Evolutionary conservation across 768 basidiomycete genomes (phyloP).

Genomic region (Lyophyllum atratum): DNA sequence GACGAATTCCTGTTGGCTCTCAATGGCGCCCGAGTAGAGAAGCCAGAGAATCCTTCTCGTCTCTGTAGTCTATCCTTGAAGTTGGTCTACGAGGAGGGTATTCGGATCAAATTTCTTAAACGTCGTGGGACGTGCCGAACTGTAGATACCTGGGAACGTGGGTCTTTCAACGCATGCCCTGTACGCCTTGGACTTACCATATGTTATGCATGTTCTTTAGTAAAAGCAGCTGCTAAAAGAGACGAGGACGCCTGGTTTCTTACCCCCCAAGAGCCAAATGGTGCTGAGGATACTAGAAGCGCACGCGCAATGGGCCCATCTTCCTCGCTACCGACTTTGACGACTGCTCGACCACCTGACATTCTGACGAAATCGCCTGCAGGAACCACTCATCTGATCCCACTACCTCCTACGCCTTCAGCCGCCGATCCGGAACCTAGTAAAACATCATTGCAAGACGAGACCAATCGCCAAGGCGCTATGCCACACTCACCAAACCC

Average conservation of each 20-base stretch:
- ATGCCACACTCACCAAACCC: background rate
- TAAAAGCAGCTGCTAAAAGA: slow-evolving; percentile 11
- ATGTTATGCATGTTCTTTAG: background rate
- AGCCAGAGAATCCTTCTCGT: slow-evolving; percentile 22
- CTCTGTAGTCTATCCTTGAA: slow-evolving; percentile 38
- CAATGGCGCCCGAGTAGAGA: slow-evolving; percentile 40
- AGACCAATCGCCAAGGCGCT: background rate
- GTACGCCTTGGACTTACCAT: background rate
- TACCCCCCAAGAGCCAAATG: slow-evolving; percentile 23
- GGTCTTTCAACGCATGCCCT: slow-evolving; percentile 14
- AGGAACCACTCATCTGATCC: background rate
- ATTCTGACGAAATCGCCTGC: background rate
- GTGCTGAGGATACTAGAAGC: slow-evolving; percentile 14
- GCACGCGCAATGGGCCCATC: background rate
- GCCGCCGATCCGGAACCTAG: background rate
- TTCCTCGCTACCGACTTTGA: background rate
- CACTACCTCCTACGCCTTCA: background rate
- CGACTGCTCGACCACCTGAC: background rate
- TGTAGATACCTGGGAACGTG: slow-evolving; percentile 46
- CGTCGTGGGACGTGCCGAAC: slow-evolving; percentile 23
- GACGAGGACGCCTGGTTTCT: slow-evolving; percentile 31
- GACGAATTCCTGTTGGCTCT: slow-evolving; percentile 51
- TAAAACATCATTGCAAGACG: background rate
- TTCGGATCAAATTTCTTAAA: slow-evolving; percentile 38
- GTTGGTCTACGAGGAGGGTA: slow-evolving; percentile 45